These are phyloP conservation scores for Eucalyptus curtisii DNA, from an alignment of 345 rosid species.

Conservation along the genomic window DNA sequence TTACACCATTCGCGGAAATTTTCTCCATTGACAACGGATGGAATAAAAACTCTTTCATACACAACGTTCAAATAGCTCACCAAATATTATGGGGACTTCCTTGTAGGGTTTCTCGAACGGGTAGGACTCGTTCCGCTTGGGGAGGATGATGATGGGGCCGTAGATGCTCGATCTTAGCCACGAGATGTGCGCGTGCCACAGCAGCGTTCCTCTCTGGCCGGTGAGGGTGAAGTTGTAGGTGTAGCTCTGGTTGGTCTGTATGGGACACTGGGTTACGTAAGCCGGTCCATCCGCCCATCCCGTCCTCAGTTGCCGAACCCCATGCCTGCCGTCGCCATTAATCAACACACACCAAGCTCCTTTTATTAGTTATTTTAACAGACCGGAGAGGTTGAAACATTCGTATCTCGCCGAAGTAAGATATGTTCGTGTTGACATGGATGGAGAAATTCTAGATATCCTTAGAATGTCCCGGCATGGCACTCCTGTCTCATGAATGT, in stretches of 20 bases:
- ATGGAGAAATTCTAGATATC: not conserved
- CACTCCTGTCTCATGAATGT: not conserved
- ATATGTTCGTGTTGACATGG: not conserved
- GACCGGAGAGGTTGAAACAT: not conserved
- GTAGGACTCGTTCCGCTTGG: slow-evolving; percentile 25
- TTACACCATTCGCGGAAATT: not conserved
- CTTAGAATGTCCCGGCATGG: not conserved
- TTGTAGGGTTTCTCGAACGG: slow-evolving; percentile 50
- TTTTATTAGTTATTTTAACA: not conserved
- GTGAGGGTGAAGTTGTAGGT: slow-evolving; percentile 45
- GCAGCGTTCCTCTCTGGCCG: slow-evolving; percentile 54
- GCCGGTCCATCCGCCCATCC: slow-evolving; percentile 60
- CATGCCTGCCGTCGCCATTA: slow-evolving; percentile 33
- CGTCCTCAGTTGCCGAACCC: slow-evolving; percentile 33
- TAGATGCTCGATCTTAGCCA: slow-evolving; percentile 44
- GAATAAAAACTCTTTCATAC: not conserved
- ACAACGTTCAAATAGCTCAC: not conserved
- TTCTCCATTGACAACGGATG: not conserved
- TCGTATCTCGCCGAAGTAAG: not conserved
- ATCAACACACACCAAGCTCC: not conserved
- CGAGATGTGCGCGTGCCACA: slow-evolving; percentile 63
- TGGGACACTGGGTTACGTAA: slow-evolving; percentile 52
- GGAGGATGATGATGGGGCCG: slow-evolving; percentile 54
- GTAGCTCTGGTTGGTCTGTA: slow-evolving; percentile 33
- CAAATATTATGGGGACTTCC: slow-evolving; percentile 40